phyloP scores from a whole-genome alignment of 2,329 filamentous ascomycete genomes.

The Apiospora sp. region DNA sequence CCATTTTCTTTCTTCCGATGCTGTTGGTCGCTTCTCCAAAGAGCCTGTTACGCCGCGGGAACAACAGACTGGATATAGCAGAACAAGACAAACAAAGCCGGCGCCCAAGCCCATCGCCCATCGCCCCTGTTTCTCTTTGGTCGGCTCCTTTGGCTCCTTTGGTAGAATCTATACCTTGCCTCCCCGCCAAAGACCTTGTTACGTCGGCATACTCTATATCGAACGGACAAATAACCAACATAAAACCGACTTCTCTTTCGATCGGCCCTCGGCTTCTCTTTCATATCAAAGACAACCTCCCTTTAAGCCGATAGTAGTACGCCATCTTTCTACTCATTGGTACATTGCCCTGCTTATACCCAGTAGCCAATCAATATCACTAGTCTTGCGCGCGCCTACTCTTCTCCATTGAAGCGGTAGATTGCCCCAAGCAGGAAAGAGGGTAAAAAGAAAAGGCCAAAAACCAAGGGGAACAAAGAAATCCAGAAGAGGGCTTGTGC shows the following conservation, averaged over 20 bases:
- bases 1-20: constrained; percentile 16
- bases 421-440: background rate
- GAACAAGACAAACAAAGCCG: constrained; percentile 24
- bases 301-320: constrained; percentile 17
- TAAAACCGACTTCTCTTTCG: constrained; percentile 20
- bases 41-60: constrained; percentile 11
- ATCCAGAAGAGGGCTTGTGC: constrained; percentile 12
- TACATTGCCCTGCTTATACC: constrained; percentile 12
- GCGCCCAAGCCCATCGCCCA: constrained; percentile 1
- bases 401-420: background rate
- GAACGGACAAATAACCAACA: constrained; percentile 19
- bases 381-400: constrained; percentile 15
- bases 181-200: constrained; percentile 7
- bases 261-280: constrained; percentile 11
- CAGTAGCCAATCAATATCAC: constrained; percentile 4
- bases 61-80: constrained; percentile 21
- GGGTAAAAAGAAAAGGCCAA: background rate
- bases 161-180: constrained; percentile 3
- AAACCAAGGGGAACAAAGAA: background rate
- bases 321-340: constrained; percentile 9
- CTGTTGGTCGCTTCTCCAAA: constrained; percentile 19
- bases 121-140: constrained; percentile 7
- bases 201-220: background rate
- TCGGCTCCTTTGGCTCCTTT: background rate
- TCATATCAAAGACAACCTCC: constrained; percentile 11